Base-by-base conservation (phyloP, 768 basidiomycete genomes). In the Baorangia bicolor region DNA sequence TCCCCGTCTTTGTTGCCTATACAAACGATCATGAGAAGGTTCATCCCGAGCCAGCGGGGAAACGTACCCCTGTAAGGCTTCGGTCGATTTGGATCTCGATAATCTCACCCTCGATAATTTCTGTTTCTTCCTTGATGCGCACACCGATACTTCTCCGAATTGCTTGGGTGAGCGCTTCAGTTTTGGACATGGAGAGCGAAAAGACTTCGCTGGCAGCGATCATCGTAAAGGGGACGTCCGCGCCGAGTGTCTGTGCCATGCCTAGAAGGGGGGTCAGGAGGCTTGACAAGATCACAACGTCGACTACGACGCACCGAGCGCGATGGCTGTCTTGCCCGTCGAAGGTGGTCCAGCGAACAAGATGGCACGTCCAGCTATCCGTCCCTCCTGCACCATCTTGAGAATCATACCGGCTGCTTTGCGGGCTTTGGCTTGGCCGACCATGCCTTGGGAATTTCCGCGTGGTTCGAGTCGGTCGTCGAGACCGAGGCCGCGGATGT, bases 21-120 rank as follows among this genome's bases (percentile, higher is more conserved):
- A 51, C 9, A 33, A 27, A 56, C 21, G 4, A 20, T 28, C 18
- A 49, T 53, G 35, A 44, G 28, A 12, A 33, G 10, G 25, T 30
- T 21, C 3, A 25, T 18, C 5, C 3, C 18, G 20, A 38, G 27
- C 4, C 10, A 14, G 9, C 3, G 20, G 49, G 43, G 14, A 40
- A 27, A 75, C 73, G 74, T 64, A 98, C 96, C 39, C 97, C 97
- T 55, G 96, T 98, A 40, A 98, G 75, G 75, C 92, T 95, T 41
- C 95, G 81, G 77, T 99, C 97, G 56, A 99, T 96, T 71, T 98
- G 95, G 62, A 98, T 95, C 75, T 99, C 96, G 7, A 98, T 94
- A 9, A 99, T 93, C 72, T 99, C 96, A 50, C 97, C 97, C 69
- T 97, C 94, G 59, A 98, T 94, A 47, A 99, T 81, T 67, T 99